Percentiles rank a stretch among this genome's conserved stretches.
phyloP scores from a whole-genome alignment of 148 eudicot species.

The Silene latifolia region DNA sequence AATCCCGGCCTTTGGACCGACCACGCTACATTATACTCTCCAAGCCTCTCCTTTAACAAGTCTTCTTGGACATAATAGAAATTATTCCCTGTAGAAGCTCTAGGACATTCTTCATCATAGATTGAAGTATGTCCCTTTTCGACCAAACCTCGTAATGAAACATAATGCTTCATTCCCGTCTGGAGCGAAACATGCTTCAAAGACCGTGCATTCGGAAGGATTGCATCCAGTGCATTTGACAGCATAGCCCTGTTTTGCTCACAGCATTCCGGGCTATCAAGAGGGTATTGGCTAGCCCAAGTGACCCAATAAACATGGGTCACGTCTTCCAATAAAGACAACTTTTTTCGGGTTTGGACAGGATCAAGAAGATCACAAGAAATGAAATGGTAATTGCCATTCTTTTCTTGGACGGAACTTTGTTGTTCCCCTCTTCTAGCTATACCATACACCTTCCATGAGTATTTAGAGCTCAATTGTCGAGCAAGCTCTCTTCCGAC shows the following conservation, averaged over 20 bases:
- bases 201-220: constrained; percentile 44
- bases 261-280: constrained; percentile 60
- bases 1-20: constrained; percentile 82
- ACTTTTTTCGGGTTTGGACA: constrained; percentile 42
- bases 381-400: constrained; percentile 48
- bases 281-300: constrained; percentile 70
- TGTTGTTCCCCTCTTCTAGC: constrained; percentile 53
- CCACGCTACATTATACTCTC: constrained; percentile 42
- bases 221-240: constrained; percentile 54
- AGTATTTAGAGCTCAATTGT: constrained; percentile 41
- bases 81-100: constrained; percentile 40
- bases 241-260: constrained; percentile 80
- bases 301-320: constrained; percentile 89
- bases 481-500: constrained; percentile 74
- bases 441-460: constrained; percentile 82
- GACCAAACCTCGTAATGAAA: constrained; percentile 34
- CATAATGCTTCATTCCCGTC: constrained; percentile 79
- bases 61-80: constrained; percentile 82
- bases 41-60: constrained; percentile 55
- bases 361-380: constrained; percentile 69
- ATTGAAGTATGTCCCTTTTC: background rate
- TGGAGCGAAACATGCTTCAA: constrained; percentile 71
- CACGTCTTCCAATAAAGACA: constrained; percentile 50
- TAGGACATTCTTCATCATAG: constrained; percentile 62
- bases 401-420: constrained; percentile 18